Evolutionary conservation across 1,284 basidiomycete species (phyloP).

Genomic region (Cerrena zonata): DNA sequence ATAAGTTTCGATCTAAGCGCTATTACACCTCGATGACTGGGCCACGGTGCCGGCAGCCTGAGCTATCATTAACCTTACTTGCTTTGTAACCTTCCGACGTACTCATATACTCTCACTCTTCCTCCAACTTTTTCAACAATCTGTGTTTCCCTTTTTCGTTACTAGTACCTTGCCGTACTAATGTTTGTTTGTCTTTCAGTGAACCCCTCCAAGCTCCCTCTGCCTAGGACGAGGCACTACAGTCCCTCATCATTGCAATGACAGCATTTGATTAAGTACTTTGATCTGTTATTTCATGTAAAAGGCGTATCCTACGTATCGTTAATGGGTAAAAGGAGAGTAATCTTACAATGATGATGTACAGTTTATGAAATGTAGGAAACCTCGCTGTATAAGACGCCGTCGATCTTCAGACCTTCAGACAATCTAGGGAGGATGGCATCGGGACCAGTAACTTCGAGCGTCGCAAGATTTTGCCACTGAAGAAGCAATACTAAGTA

Average conservation of each 20-base stretch:
- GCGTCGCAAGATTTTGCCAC: conserved; percentile 76
- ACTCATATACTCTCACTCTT: no score
- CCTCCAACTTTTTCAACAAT: no score
- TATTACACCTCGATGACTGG: neutral
- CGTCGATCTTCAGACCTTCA: conserved; percentile 55
- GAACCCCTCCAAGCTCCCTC: no score
- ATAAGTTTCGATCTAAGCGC: neutral
- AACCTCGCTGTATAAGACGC: conserved; percentile 80
- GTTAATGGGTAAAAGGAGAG: neutral
- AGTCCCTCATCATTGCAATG: no score
- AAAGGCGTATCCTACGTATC: neutral
- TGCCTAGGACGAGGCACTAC: no score
- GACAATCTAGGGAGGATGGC: conserved; percentile 39
- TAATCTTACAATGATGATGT: neutral
- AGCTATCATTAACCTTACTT: no score
- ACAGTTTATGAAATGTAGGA: conserved; percentile 74
- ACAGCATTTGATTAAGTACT: no score
- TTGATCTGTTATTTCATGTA: neutral
- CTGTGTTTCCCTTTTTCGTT: no score
- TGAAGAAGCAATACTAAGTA: conserved; percentile 37
- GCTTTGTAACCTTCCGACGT: no score
- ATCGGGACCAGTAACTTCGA: conserved; percentile 65
- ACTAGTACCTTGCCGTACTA: no score
- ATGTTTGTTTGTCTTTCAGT: no score
- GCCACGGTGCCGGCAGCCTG: neutral